Percentiles rank a stretch among this genome's conserved stretches.
phyloP scores from a whole-genome alignment of 1,284 basidiomycete genomes.

The Microbotryum lychnidis-dioicae region DNA sequence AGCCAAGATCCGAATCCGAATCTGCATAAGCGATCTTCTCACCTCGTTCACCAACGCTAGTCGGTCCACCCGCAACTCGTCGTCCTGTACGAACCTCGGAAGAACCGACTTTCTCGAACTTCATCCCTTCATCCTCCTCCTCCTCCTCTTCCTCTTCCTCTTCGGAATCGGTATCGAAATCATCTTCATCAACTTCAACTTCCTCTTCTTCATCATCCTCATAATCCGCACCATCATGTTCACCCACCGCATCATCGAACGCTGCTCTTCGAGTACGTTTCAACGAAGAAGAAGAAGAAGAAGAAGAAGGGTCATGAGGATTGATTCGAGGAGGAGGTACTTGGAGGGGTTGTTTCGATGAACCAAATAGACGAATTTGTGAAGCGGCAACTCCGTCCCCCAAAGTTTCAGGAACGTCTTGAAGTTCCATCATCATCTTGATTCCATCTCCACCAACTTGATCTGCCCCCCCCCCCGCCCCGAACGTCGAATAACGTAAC shows the following conservation, averaged over 20 bases:
- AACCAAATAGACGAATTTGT: constrained; percentile 76
- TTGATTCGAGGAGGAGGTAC: constrained; percentile 35
- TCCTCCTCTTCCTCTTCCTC: constrained; percentile 29
- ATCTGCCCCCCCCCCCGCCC: neutral
- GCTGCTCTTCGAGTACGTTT: constrained; percentile 35
- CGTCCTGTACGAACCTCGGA: neutral
- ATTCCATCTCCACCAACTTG: constrained; percentile 68
- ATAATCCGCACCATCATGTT: constrained; percentile 40
- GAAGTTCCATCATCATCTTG: constrained; percentile 92
- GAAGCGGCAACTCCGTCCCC: constrained; percentile 73
- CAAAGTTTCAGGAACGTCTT: constrained; percentile 74
- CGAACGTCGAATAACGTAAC: neutral
- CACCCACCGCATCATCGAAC: constrained; percentile 47
- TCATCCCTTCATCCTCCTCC: constrained; percentile 7
- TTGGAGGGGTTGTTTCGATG: constrained; percentile 57
- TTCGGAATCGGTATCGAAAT: constrained; percentile 40
- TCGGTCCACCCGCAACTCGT: neutral
- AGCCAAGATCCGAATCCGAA: constrained; percentile 30
- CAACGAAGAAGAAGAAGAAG: constrained; percentile 25
- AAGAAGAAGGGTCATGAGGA: constrained; percentile 29
- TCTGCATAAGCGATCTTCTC: constrained; percentile 29
- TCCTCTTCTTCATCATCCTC: constrained; percentile 38
- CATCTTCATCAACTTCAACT: constrained; percentile 42
- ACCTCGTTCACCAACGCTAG: constrained; percentile 3
- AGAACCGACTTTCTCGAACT: constrained; percentile 4